Conservation (phyloP, 257 asterid genomes). For the Solanum lycopersicoides region DNA sequence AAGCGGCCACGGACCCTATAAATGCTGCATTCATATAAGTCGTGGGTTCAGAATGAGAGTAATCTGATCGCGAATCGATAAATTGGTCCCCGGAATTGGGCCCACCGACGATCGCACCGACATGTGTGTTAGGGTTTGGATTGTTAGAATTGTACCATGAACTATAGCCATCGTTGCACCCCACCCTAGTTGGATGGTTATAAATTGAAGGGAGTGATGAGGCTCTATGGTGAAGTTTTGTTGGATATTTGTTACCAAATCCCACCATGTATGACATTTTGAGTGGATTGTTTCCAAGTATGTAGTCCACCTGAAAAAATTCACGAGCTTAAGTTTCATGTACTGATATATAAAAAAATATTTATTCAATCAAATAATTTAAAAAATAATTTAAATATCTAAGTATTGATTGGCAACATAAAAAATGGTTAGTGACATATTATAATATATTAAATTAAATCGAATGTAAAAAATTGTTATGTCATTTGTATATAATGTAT, state of each 20-base stretch:
- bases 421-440: background rate
- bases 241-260: constrained; percentile 37
- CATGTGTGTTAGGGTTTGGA: constrained; percentile 58
- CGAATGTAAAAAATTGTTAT: background rate
- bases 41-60: constrained; percentile 50
- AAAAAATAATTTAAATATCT: background rate
- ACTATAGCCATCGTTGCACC: constrained; percentile 38
- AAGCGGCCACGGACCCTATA: constrained; percentile 46
- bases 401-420: background rate
- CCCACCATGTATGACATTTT: constrained; percentile 69
- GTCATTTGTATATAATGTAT: background rate
- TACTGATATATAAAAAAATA: background rate
- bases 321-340: background rate
- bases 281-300: constrained; percentile 56
- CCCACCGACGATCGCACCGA: constrained; percentile 74
- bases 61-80: constrained; percentile 45
- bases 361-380: too few relatives aligned
- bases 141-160: constrained; percentile 29
- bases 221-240: constrained; percentile 66
- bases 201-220: constrained; percentile 60
- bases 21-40: constrained; percentile 77
- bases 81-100: constrained; percentile 47
- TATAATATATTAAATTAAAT: background rate
- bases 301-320: constrained; percentile 46
- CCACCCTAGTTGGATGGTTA: constrained; percentile 21